phyloP scores from a whole-genome alignment of 2,329 filamentous ascomycete genomes.

The Fusarium aywerte region DNA sequence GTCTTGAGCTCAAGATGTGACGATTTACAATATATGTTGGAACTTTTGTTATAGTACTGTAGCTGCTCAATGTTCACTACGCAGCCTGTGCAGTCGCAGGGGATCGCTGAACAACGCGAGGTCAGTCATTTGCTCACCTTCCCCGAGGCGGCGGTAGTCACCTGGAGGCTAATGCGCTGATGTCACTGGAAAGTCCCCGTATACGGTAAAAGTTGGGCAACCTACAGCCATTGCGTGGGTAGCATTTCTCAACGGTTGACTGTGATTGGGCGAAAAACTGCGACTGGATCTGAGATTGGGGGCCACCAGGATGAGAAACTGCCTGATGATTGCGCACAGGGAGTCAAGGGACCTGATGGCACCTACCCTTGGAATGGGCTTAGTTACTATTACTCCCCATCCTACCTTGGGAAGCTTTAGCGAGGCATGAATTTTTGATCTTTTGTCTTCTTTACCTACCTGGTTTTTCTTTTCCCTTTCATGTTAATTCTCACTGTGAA shows the following conservation, averaged over 20 bases:
- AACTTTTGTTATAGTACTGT: too few species aligned
- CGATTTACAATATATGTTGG: too few species aligned
- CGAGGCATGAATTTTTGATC: conserved; percentile 18
- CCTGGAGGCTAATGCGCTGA: conserved; percentile 29
- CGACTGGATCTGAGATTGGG: conserved; percentile 34
- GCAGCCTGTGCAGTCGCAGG: conserved; percentile 3
- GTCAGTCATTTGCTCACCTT: conserved; percentile 34
- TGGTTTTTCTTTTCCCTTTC: not conserved
- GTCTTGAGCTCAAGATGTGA: too few species aligned
- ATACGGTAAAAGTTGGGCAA: conserved; percentile 5
- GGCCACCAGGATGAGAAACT: conserved; percentile 23
- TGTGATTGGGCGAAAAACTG: conserved; percentile 25
- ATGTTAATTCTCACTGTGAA: not conserved
- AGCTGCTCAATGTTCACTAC: not conserved
- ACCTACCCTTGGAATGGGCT: conserved; percentile 28
- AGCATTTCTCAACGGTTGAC: conserved; percentile 11
- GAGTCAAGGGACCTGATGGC: conserved; percentile 29
- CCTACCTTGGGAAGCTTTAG: conserved; percentile 20
- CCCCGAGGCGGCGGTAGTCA: conserved; percentile 9
- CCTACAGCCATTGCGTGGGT: conserved; percentile 14
- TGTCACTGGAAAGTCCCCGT: conserved; percentile 31
- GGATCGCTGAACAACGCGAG: conserved; percentile 39
- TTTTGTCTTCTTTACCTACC: conserved; percentile 1
- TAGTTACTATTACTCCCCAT: conserved; percentile 19
- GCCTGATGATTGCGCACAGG: conserved; percentile 36